Evolutionary conservation across 2,329 filamentous ascomycete species (phyloP), one percentile per base, ranked within the genome.

Genomic region (Stagonosporopsis rhizophila): DNA sequence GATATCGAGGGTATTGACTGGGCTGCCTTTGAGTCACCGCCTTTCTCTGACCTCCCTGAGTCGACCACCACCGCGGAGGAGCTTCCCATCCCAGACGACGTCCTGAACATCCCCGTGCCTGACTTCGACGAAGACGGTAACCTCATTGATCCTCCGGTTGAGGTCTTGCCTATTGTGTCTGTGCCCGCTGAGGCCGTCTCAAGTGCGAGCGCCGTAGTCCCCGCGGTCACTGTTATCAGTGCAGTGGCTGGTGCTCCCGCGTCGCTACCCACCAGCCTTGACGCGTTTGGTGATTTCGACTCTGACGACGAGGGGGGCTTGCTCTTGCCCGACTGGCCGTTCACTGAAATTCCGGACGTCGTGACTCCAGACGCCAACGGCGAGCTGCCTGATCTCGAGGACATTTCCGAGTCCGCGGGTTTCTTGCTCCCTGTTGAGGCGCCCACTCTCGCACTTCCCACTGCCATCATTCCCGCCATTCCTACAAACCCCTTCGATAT

Each of bases 311-410:
- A 28, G 7, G 27, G 3, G n/a, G n/a, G n/a, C n/a, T n/a, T n/a
- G n/a, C n/a, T n/a, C 20, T 35, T 56, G 28, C 46, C 17, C 7
- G 46, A 56, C 27, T 56, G 53, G 53, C 53, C 53, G 1, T 56
- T 51, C 28, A n/a, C 30, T 6, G 28, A 46, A 14, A 38, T 51
- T 2, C 46, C 46, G 15, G 30, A 46, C 2, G 12, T 34, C 0
- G 2, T 51, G 11, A 6, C 41, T 12, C 46, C 45, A 4, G 53
- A 51, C 19, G 35, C 34, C 1, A 23, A 14, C 8, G 53, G 53
- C 4, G 46, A 41, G 28, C 47, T 56, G 19, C 46, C 53, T 15
- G 46, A 38, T 38, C 41, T 56, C 3, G 9, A 30, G 5, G 53
- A 56, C 14, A 4, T 56, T 2, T 6, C 42, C 17, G 28, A 30